These are phyloP conservation scores for Ceratocystis ficicola DNA, from an alignment of 2,329 filamentous ascomycete species.

Conservation along the genomic window DNA sequence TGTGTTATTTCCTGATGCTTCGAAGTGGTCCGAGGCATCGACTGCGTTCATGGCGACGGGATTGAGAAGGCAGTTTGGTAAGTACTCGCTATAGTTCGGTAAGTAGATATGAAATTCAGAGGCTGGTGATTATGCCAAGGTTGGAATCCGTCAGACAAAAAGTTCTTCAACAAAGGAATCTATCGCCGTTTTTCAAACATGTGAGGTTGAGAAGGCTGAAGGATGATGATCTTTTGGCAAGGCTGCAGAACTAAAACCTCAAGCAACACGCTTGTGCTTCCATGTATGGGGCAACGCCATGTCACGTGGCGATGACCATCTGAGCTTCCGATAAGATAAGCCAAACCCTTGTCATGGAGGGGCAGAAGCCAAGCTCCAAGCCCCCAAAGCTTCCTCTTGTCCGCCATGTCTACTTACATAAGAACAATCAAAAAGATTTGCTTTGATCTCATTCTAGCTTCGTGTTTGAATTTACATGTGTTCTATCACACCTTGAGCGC, in stretches of 20 bases:
- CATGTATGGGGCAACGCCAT: constrained; percentile 10
- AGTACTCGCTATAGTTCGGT: too few relatives aligned
- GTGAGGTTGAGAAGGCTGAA: constrained; percentile 15
- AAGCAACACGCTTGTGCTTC: background rate
- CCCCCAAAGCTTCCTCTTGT: constrained; percentile 7
- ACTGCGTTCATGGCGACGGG: constrained; percentile 38
- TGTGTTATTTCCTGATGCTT: constrained; percentile 31
- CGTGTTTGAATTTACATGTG: background rate
- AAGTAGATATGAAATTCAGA: too few relatives aligned
- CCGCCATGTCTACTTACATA: constrained; percentile 3
- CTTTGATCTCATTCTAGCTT: background rate
- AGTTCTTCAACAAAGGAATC: background rate
- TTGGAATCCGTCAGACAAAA: too few relatives aligned
- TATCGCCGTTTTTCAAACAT: background rate
- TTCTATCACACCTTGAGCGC: too few relatives aligned
- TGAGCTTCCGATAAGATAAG: constrained; percentile 21
- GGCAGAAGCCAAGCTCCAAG: background rate
- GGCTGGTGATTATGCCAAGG: too few relatives aligned
- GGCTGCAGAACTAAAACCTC: background rate
- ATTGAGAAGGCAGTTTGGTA: background rate
- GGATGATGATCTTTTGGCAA: constrained; percentile 13
- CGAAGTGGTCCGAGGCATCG: constrained; percentile 50
- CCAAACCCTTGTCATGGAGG: constrained; percentile 8
- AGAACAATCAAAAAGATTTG: background rate
- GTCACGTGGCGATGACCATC: constrained; percentile 14